Conservation (phyloP, 148 eudicot species). For the Fagopyrum tataricum region DNA sequence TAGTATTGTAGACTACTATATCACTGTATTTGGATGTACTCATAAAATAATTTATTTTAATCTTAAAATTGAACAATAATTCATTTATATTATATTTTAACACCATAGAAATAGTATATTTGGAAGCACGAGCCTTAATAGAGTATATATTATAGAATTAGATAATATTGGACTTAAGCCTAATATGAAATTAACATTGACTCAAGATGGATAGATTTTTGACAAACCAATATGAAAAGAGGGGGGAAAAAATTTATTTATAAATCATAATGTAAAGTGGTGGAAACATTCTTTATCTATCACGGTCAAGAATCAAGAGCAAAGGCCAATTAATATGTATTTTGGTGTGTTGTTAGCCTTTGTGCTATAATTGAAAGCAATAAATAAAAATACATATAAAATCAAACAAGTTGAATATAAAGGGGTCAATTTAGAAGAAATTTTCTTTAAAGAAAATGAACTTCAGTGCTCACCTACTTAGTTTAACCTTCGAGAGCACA, state of each 20-base stretch:
- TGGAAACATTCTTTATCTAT: background rate
- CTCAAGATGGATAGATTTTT: background rate
- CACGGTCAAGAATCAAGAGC: background rate
- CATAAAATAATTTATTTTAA: no score
- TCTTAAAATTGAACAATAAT: no score
- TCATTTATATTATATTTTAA: no score
- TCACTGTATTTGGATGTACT: no score
- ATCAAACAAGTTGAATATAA: background rate
- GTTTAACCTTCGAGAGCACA: background rate
- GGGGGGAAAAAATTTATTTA: background rate
- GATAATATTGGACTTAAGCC: background rate
- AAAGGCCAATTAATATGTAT: background rate
- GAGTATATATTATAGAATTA: background rate
- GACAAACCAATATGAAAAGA: background rate
- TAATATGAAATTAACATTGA: background rate
- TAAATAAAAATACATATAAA: background rate
- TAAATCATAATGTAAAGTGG: background rate
- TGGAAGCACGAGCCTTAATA: no score
- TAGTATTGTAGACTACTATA: no score
- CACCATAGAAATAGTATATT: no score
- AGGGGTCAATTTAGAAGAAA: background rate
- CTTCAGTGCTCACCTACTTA: background rate
- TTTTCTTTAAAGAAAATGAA: background rate
- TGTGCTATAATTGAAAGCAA: background rate
- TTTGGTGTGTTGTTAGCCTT: background rate